Base-by-base conservation (phyloP, 352 stramenopile species). In the Pythium pyrilobum region DNA sequence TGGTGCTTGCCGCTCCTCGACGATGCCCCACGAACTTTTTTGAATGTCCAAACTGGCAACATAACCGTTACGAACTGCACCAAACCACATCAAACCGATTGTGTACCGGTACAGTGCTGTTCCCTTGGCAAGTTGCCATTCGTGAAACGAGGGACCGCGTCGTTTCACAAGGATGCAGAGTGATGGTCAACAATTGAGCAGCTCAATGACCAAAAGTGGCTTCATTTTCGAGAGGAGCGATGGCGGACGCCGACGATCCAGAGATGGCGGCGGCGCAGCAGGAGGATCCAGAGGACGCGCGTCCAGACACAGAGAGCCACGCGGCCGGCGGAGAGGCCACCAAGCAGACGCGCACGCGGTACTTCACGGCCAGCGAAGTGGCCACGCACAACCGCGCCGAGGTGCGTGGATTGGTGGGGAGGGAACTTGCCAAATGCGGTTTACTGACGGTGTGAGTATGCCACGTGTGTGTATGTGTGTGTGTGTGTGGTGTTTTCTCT, bases 351-450 rank as follows among this genome's bases (percentile, higher is more conserved):
- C 38, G 28, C 42, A 48, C 62, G 9, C 65, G 69, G 15, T 95
- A 80, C 66, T 96, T 81, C 56, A 96, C 86, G 20, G 66, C 80
- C 0, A 71, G 72, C 2, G 87, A 97, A 53, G 77, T 97, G 12
- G 67, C 79, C 0, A 54, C 56, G 6, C 88, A 97, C 65, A 97
- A 97, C 55, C 81, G 73, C 25, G 71, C 81, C 5, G 72, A 92
- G 38, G 89, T 86, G 32, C n/a, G n/a, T n/a, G n/a, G n/a, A n/a
- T n/a, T n/a, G n/a, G n/a, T n/a, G n/a, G n/a, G n/a, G n/a, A n/a
- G n/a, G n/a, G n/a, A n/a, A n/a, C n/a, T n/a, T n/a, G n/a, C n/a
- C n/a, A n/a, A n/a, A n/a, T n/a, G n/a, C n/a, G n/a, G n/a, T n/a
- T n/a, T n/a, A n/a, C n/a, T n/a, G n/a, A n/a, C n/a, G n/a, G n/a